Conservation (phyloP, 129 eudicot species). For the Ambrosia artemisiifolia region DNA sequence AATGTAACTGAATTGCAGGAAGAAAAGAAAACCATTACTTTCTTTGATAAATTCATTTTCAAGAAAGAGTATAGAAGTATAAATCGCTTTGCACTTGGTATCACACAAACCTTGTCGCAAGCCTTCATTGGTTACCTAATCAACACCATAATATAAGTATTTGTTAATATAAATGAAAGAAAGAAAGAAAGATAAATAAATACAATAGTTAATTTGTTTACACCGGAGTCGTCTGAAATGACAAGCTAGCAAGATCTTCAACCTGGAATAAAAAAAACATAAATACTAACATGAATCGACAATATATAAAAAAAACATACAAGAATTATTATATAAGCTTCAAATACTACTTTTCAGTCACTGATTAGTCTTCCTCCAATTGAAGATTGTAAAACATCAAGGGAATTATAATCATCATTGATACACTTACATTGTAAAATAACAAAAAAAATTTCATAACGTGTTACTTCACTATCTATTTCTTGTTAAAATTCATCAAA, state of each 20-base stretch:
- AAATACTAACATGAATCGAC: background rate
- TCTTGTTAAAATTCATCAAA: too few species aligned
- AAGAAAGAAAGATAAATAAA: conserved; percentile 2
- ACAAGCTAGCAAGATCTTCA: conserved; percentile 87
- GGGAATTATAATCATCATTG: background rate
- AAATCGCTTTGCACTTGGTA: conserved; percentile 74
- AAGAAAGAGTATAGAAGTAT: conserved; percentile 75
- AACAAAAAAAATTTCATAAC: too few species aligned
- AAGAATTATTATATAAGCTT: background rate
- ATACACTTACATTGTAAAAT: too few species aligned
- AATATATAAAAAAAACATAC: background rate
- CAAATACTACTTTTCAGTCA: background rate
- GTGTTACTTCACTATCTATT: too few species aligned
- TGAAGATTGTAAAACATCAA: background rate
- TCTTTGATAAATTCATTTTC: conserved; percentile 63
- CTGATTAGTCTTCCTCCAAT: background rate
- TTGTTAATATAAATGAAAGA: background rate
- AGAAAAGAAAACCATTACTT: conserved; percentile 95
- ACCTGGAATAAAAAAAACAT: conserved; percentile 45
- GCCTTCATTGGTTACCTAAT: conserved; percentile 88
- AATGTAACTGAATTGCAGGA: conserved; percentile 80
- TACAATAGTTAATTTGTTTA: conserved; percentile 18
- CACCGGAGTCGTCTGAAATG: conserved; percentile 77
- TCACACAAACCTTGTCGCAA: conserved; percentile 87
- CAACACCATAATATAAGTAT: background rate